phyloP scores from a whole-genome alignment of 495 filamentous ascomycete genomes.

The Hypomontagnella monticulosa region DNA sequence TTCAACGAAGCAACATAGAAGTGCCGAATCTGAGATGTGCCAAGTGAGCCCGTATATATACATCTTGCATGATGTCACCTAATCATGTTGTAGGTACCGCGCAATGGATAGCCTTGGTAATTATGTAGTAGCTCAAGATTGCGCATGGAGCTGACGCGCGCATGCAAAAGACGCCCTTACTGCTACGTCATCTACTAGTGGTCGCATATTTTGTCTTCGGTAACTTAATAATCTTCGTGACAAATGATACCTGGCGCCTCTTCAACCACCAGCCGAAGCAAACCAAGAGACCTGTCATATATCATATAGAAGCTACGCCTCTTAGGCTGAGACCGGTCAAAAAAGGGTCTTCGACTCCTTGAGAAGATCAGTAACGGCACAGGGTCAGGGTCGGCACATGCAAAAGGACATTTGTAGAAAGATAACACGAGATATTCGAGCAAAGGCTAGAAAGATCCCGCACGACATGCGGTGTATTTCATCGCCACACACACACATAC shows the following conservation, averaged over 20 bases:
- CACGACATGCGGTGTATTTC: conserved; percentile 11
- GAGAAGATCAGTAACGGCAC: conserved; percentile 22
- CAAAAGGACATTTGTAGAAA: conserved; percentile 23
- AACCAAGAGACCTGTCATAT: conserved; percentile 36
- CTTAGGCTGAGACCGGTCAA: conserved; percentile 34
- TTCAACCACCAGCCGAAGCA: conserved; percentile 14
- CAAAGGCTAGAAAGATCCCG: conserved; percentile 16
- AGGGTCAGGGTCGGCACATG: conserved; percentile 16
- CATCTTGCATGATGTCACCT: conserved; percentile 40
- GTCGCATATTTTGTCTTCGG: conserved; percentile 1
- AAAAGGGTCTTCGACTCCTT: background rate
- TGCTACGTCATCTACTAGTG: conserved; percentile 26
- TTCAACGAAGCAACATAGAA: conserved; percentile 35
- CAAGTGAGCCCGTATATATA: conserved; percentile 29
- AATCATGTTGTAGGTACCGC: conserved; percentile 5
- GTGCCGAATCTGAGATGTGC: conserved; percentile 42
- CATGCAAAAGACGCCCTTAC: conserved; percentile 5
- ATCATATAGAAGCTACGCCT: conserved; percentile 24
- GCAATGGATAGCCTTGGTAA: conserved; percentile 6
- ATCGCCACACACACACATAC: conserved; percentile 13
- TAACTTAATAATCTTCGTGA: conserved; percentile 8
- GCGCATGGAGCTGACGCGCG: conserved; percentile 21
- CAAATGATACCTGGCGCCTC: background rate
- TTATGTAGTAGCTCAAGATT: conserved; percentile 13
- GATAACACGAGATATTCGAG: conserved; percentile 18